These are phyloP conservation scores for Penicilliopsis zonata DNA, from an alignment of 495 filamentous ascomycete genomes.

Conservation along the genomic window DNA sequence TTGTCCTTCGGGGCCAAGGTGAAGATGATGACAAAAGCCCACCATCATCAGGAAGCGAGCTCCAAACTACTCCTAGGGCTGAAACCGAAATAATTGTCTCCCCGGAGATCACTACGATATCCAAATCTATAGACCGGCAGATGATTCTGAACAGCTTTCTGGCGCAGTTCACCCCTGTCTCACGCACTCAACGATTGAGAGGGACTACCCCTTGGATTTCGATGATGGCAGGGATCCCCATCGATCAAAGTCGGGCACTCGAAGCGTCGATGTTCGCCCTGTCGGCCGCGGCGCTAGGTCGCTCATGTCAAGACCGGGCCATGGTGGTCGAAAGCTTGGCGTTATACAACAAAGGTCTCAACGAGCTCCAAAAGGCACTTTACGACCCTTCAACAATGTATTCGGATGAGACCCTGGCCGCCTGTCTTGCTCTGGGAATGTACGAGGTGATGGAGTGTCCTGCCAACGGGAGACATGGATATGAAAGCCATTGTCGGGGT, in stretches of 20 bases:
- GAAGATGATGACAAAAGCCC: neutral
- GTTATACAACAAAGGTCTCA: conserved; percentile 19
- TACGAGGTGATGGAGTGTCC: conserved; percentile 29
- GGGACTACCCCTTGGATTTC: conserved; percentile 14
- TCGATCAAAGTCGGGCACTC: conserved; percentile 10
- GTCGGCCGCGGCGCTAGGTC: conserved; percentile 14
- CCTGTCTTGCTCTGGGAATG: conserved; percentile 19
- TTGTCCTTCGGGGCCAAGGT: conserved; percentile 1
- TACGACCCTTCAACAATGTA: conserved; percentile 12
- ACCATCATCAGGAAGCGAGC: neutral
- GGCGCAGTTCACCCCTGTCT: conserved; percentile 6
- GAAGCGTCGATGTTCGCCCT: conserved; percentile 14
- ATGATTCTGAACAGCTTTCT: conserved; percentile 10
- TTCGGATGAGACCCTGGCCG: conserved; percentile 21
- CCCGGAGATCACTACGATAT: conserved; percentile 1
- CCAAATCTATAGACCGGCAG: conserved; percentile 5
- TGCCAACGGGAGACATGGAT: conserved; percentile 9
- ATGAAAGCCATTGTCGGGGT: conserved; percentile 19
- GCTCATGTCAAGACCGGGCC: conserved; percentile 5
- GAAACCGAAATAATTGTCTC: neutral
- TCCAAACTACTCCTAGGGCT: no score
- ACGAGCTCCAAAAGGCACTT: conserved; percentile 20
- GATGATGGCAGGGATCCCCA: conserved; percentile 8
- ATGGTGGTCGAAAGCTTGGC: conserved; percentile 17
- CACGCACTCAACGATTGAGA: conserved; percentile 1